Evolutionary conservation across 208 protist species (phyloP).

Genomic region (Trichomonas vaginalis): DNA sequence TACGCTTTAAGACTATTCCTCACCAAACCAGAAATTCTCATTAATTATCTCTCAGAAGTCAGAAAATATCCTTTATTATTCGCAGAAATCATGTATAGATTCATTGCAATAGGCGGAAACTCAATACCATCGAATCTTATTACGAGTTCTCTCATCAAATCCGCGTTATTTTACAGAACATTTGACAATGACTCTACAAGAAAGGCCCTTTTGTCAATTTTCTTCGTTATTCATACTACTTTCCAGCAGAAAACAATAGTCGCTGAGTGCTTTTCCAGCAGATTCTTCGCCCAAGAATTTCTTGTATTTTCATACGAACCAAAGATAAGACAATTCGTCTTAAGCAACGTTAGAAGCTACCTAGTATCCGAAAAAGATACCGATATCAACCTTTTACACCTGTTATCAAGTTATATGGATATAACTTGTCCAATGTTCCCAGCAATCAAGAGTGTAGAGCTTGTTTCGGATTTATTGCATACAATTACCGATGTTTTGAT

Average conservation of each 20-base stretch:
- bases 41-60: not conserved
- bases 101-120: not conserved
- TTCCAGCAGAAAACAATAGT: not conserved
- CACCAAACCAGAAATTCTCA: not conserved
- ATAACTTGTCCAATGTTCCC: not conserved
- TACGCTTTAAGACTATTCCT: not conserved
- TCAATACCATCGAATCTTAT: not conserved
- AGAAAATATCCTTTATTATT: not conserved
- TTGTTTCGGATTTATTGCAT: not conserved
- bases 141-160: not conserved
- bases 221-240: not conserved
- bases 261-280: not conserved
- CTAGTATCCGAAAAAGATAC: not conserved
- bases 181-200: not conserved
- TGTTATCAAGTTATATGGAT: not conserved
- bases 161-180: not conserved
- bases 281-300: not conserved
- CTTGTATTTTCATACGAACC: not conserved
- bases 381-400: not conserved
- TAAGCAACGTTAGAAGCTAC: not conserved
- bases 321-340: not conserved
- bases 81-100: not conserved
- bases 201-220: not conserved
- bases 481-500: not conserved
- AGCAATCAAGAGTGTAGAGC: not conserved